Percentiles rank a stretch among this genome's conserved stretches.
Conservation (phyloP, 31 red algal genomes). For the Bonnemaisonia californica region DNA sequence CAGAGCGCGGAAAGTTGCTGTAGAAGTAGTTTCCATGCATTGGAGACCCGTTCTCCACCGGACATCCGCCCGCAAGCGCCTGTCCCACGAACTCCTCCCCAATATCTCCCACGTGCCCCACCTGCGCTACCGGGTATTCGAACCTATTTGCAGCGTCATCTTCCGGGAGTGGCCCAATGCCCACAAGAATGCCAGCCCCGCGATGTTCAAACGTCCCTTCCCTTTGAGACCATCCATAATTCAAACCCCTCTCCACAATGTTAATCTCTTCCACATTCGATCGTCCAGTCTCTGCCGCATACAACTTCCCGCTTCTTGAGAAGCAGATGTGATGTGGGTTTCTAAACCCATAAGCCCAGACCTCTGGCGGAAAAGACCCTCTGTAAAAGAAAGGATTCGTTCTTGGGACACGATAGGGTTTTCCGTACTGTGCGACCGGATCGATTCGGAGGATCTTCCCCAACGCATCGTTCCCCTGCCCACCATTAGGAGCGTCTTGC, state of each 20-base stretch:
- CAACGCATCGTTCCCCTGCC: conserved; percentile 45
- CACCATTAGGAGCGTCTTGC: conserved; percentile 21
- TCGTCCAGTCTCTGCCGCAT: conserved; percentile 42
- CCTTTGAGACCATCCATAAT: conserved; percentile 66
- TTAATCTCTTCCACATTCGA: conserved; percentile 69
- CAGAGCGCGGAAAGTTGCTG: no score
- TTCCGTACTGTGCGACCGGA: conserved; percentile 8
- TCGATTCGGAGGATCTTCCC: conserved; percentile 68
- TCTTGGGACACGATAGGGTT: conserved; percentile 39
- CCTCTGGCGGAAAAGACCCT: background rate
- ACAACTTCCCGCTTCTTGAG: conserved; percentile 26
- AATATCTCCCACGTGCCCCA: conserved; percentile 41
- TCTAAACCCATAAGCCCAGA: conserved; percentile 53
- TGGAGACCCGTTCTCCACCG: conserved; percentile 56
- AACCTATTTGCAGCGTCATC: conserved; percentile 40
- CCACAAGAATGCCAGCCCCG: conserved; percentile 31
- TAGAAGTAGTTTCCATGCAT: no score
- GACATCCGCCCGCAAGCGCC: conserved; percentile 58
- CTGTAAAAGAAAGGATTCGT: conserved; percentile 43
- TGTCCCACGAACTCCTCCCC: conserved; percentile 34
- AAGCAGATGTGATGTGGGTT: conserved; percentile 71
- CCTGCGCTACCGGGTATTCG: conserved; percentile 54
- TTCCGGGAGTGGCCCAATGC: conserved; percentile 26
- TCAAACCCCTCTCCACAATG: conserved; percentile 35
- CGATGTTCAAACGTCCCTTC: conserved; percentile 69